Evolutionary conservation across 2,329 filamentous ascomycete genomes (phyloP), one percentile per base, ranked within the genome.

Genomic region (Fulvia fulva): DNA sequence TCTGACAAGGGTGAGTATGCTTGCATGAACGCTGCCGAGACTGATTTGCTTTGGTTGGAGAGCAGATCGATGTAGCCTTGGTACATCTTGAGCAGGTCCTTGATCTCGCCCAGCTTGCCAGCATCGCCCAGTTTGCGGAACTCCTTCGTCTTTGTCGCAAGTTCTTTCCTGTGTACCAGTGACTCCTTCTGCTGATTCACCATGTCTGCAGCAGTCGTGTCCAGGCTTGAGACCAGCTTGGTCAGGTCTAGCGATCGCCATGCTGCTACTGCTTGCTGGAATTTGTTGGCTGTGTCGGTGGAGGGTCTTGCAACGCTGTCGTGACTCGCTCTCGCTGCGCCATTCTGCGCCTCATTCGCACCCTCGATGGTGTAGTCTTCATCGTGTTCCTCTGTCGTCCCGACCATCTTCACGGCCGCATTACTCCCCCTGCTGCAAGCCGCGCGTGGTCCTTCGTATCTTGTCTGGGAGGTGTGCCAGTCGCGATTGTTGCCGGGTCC

Each of bases 131-230:
- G 82, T 74, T 97, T 97, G 61, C 92, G 83, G 68, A 97, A 99
- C 69, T 97, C 93, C 71, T 99, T 99, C 0, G 94, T 99, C 81
- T 97, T 97, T 72, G 97, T 92, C n/a, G 95, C 94, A 21, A 99
- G 80, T 61, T 99, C 95, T 73, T 99, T 99, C 54, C 94, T 84
- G 73, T 99, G 93, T 0, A 97, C 87, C 4, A 96, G 88, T n/a
- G 93, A 90, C 74, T 97, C 94, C 68, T 92, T 85, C 72, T 99
- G 95, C 72, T 96, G 91, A 50, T 89, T 80, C 53, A 97, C 91
- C 62, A 99, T 91, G 69, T 97, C 94, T 11, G 92, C 93, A n/a
- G 94, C 94, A 3, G 91, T 93, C 59, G 87, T 88, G 75, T 99
- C 94, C 63, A 99, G 87, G 65, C 84, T 89, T 30, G 91, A 88